A percentile compares a stretch with the other conserved stretches of the same genome.
Evolutionary conservation across 305 asterid species (phyloP).

Genomic region (Withania somnifera): DNA sequence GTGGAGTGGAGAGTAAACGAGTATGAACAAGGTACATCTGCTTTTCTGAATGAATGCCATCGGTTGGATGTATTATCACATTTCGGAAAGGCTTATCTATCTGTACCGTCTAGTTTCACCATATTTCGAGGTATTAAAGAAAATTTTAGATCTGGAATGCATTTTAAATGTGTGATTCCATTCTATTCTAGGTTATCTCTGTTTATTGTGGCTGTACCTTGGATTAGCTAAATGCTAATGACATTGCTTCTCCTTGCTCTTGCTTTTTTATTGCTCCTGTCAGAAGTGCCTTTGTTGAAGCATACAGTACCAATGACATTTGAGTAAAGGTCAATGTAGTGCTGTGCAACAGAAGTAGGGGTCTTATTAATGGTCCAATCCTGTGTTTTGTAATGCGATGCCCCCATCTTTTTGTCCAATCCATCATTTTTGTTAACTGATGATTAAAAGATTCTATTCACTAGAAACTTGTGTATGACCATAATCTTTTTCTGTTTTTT

Average conservation of each 20-base stretch:
- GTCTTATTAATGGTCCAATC: background rate
- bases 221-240: background rate
- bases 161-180: background rate
- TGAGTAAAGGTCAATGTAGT: background rate
- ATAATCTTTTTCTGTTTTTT: background rate
- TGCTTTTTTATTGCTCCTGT: background rate
- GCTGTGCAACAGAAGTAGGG: background rate
- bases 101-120: background rate
- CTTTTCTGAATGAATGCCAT: background rate
- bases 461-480: background rate
- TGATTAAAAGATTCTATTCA: background rate
- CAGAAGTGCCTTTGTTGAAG: background rate
- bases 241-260: background rate
- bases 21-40: slow-evolving; percentile 78
- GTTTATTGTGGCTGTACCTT: background rate
- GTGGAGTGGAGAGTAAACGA: slow-evolving; percentile 86
- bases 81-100: background rate
- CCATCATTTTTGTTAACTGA: background rate
- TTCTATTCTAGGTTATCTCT: background rate
- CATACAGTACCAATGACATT: background rate
- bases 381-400: background rate
- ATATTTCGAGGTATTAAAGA: background rate
- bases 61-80: background rate
- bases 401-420: background rate
- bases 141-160: background rate